Evolutionary conservation across 2,329 filamentous ascomycete genomes (phyloP), one percentile per base, ranked within the genome.

Genomic region (Epichloe aotearoae): DNA sequence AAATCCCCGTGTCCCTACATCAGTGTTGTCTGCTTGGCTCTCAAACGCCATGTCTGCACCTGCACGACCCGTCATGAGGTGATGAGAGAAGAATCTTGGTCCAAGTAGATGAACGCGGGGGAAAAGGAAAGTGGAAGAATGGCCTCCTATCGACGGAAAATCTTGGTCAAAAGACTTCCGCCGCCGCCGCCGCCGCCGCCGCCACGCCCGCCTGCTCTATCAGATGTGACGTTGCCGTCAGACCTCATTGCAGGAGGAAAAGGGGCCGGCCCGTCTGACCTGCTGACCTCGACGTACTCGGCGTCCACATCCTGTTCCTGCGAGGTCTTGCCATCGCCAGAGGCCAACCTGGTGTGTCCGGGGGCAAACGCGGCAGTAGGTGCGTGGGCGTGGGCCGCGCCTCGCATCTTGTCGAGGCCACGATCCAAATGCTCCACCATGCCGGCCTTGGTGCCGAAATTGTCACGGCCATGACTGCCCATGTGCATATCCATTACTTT

Each of bases 401-500:
- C 63, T 44, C 70, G 67, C 57, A 75, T 69, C 58, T 72, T 71
- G n/a, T 62, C 63, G 20, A 74, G 61, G 7, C 71, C 71, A 47
- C 69, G 66, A 50, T 73, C 69, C 34, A 78, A 68, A 53, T 73
- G 71, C 49, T 68, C 66, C n/a, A 76, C 67, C 60, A 75, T 68
- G 40, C 71, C 68, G 7, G 70, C 71, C 55, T 72, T 73, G 15
- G 68, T 61, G 33, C 70, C 69, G 55, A 71, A 70, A 41, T 70
- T 69, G 39, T 69, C 66, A 30, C 63, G 62, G 10, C 54, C 48
- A 23, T 56, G 48, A 46, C 59, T 59, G 26, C 46, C 42, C 14
- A 36, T 42, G 15, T 62, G 60, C 8, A 70, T 61, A 2, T 69
- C 67, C 51, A 67, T 64, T 1, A 66, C 69, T 54, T 75, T 75